Base-by-base conservation (phyloP, 441 rosid genomes). In the Jatropha multifida region DNA sequence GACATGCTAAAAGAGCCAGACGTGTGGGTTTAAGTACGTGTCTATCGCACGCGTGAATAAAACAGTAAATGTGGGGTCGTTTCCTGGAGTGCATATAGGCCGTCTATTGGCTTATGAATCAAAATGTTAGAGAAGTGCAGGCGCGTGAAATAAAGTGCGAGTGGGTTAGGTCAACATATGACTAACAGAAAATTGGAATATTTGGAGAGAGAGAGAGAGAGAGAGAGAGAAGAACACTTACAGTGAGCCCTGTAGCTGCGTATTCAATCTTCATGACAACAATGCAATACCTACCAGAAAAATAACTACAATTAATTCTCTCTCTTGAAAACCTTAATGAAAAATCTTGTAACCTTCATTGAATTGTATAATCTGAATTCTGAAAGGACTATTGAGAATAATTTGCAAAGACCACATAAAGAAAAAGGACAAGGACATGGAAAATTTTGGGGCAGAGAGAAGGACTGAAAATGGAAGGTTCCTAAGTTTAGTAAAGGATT, bases 1-100 rank as follows among this genome's bases (percentile, higher is more conserved):
- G 60, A 51, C 59, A 68, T 27, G 26, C 15, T 46, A 41, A 13
- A 65, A 17, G 26, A 6, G 66, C 74, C 26, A 17, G 32, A 26
- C 74, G 74, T 42, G 74, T 38, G 26, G 74, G 9, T 41, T 44
- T 66, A 14, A 11, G 4, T 41, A 64, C 73, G 74, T 49, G 83
- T 55, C 7, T 49, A 42, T 1, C 11, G 56, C 40, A 65, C 70
- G 67, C 77, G 80, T 72, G 78, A 48, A 40, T 44, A 12, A 2
- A 79, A 65, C 79, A n/a, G 2, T 23, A 48, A 42, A 14, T 9
- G 4, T 2, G 15, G 48, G 48, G 23, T 44, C 32, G 32, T 32
- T 32, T 32, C 32, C 32, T 32, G 32, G 6, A 8, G 20, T 59
- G 18, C 1, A 37, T 46, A 7, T 26, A 18, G 7, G 42, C 20